Base-by-base conservation (phyloP, 2,329 filamentous ascomycete genomes). In the Chaetothyriales sp. region DNA sequence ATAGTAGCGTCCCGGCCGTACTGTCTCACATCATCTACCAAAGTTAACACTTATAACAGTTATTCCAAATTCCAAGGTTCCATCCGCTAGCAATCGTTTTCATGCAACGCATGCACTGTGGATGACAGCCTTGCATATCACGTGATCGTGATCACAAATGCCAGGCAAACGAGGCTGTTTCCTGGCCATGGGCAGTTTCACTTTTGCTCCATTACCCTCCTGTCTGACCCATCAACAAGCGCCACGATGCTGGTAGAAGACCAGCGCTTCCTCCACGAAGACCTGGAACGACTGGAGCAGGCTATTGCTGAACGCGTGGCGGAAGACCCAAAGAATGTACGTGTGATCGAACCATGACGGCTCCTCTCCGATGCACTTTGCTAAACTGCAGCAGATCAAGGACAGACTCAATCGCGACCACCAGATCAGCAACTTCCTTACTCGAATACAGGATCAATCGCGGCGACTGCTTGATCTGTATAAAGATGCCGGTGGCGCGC, bases 281-380 rank as follows among this genome's bases (percentile, higher is more conserved):
- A 98, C 69, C 73, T 98, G 48, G 92, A 98, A 75, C 83, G 92
- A 57, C 78, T 98, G 53, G 92, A 98, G 70, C 87, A 95, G 67
- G 92, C 86, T 49, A 84, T 95, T 62, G 84, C 86, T 50, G 89
- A 96, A 70, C 84, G 89, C 62, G 79, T 93, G 54, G 76, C 81
- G 55, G 87, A 95, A 59, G 88, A 96, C 57, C 89, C 90, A 45
- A 86, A 84, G 68, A 84, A 90, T 67, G 86, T 89, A 72, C 67
- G 81, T 73, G 50, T 51, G 32, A n/a, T 28, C 15, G 15, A 18
- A 28, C 28, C 7, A 32, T 43, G 15, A 51, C 48, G 26, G 49
- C 42, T 26, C 49, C n/a, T 18, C 6, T 36, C 22, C 15, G 20
- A 15, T 36, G 28, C 6, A 39, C 20, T 26, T 26, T 44, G 18